Conservation (phyloP, 139 green algal species). For the Gonium pectorale region DNA sequence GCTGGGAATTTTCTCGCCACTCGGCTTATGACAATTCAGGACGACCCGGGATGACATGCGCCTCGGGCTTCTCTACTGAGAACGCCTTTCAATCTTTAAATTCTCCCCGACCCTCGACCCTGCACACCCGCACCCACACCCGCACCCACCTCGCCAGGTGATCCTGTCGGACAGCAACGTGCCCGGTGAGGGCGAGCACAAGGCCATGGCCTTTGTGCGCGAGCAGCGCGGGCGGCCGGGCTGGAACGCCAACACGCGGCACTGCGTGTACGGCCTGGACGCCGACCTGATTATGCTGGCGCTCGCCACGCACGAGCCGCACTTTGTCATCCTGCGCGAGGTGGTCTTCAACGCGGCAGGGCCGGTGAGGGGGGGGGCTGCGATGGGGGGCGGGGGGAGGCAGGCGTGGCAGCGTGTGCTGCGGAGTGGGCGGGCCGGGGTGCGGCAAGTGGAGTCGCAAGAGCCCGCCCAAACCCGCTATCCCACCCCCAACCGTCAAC, state of each 20-base stretch:
- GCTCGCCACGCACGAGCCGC: constrained; percentile 81
- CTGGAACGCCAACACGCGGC: constrained; percentile 91
- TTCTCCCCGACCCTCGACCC: too few species aligned
- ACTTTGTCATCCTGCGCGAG: constrained; percentile 91
- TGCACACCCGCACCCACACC: too few species aligned
- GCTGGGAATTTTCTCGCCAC: too few species aligned
- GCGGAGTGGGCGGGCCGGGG: too few species aligned
- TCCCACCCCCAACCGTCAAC: too few species aligned
- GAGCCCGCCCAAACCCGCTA: too few species aligned
- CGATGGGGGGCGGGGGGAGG: not conserved
- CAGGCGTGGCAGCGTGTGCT: too few species aligned
- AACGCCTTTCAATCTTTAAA: too few species aligned
- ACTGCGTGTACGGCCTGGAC: constrained; percentile 98
- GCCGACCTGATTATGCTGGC: constrained; percentile 99
- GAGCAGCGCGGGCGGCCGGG: constrained; percentile 88
- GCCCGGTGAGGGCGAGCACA: constrained; percentile 99
- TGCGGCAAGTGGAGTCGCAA: too few species aligned
- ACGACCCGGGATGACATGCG: too few species aligned
- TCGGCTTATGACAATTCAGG: too few species aligned
- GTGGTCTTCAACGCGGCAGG: constrained; percentile 51
- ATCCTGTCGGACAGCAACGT: constrained; percentile 95
- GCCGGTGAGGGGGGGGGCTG: constrained; percentile 1
- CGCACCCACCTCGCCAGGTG: constrained; percentile 72
- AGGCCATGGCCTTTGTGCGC: constrained; percentile 95
- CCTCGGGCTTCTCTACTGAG: too few species aligned